Evolutionary conservation across 345 rosid genomes (phyloP).

Genomic region (Geranium rotundifolium): DNA sequence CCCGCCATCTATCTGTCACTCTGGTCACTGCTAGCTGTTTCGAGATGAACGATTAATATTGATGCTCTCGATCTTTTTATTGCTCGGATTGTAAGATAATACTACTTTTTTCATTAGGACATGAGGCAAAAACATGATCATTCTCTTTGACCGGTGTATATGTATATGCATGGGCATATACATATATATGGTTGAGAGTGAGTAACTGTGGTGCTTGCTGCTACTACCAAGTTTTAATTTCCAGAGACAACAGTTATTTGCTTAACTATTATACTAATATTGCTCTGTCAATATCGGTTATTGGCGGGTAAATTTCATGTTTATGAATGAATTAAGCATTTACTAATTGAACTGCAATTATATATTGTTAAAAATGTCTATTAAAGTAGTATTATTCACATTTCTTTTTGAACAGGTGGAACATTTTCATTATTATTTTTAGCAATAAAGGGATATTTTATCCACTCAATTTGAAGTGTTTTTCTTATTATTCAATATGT

Average conservation of each 20-base stretch:
- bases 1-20: neutral
- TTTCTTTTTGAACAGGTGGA: too few species aligned
- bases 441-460: too few species aligned
- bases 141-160: constrained; percentile 22
- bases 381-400: too few species aligned
- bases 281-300: too few species aligned
- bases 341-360: too few species aligned
- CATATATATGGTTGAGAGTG: constrained; percentile 16
- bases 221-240: constrained; percentile 16
- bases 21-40: neutral
- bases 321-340: too few species aligned
- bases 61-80: constrained; percentile 13
- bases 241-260: neutral
- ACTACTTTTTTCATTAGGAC: neutral
- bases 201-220: constrained; percentile 20
- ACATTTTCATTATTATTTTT: too few species aligned
- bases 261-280: too few species aligned
- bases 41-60: constrained; percentile 4
- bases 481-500: too few species aligned
- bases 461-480: too few species aligned
- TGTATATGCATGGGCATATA: neutral
- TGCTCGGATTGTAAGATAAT: constrained; percentile 26
- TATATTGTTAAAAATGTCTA: too few species aligned
- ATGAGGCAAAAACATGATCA: constrained; percentile 13
- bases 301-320: too few species aligned